Evolutionary conservation across 2,329 filamentous ascomycete species (phyloP).

Genomic region (Fusarium sublunatum): DNA sequence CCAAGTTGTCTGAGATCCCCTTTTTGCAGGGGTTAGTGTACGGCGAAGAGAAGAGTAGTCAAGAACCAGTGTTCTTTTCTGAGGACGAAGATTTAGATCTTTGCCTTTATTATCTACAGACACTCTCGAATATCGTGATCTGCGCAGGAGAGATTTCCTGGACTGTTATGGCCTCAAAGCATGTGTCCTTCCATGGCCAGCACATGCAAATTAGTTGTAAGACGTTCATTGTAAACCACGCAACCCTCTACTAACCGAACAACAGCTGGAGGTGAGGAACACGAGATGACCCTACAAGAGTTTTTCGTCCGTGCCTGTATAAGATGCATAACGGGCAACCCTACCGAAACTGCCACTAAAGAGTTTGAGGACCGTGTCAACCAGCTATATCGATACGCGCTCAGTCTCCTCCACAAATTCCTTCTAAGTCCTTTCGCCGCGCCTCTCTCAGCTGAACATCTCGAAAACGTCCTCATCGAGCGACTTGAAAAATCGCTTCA

Average conservation of each 20-base stretch:
- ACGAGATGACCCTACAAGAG: conserved; percentile 71
- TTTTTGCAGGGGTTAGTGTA: conserved; percentile 56
- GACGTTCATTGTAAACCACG: conserved; percentile 38
- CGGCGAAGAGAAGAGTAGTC: conserved; percentile 29
- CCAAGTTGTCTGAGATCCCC: conserved; percentile 66
- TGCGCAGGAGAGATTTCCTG: conserved; percentile 75
- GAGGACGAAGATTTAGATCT: conserved; percentile 78
- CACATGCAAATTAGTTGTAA: conserved; percentile 61
- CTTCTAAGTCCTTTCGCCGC: conserved; percentile 71
- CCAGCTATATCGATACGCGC: conserved; percentile 75
- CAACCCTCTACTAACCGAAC: conserved; percentile 33
- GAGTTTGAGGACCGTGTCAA: conserved; percentile 61
- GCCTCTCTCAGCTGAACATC: conserved; percentile 69
- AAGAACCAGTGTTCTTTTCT: conserved; percentile 49
- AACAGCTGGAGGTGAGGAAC: conserved; percentile 62
- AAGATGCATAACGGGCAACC: conserved; percentile 62
- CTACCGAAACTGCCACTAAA: conserved; percentile 30
- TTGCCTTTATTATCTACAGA: conserved; percentile 81
- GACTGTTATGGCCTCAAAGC: conserved; percentile 74
- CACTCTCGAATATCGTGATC: conserved; percentile 77
- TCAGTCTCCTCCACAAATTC: conserved; percentile 77
- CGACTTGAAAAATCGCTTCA: conserved; percentile 71
- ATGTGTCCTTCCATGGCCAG: conserved; percentile 47
- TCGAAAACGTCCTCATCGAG: conserved; percentile 78
- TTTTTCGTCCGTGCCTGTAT: conserved; percentile 76